Evolutionary conservation across 2,329 filamentous ascomycete genomes (phyloP), one percentile per base, ranked within the genome.

Genomic region (Verruconis gallopava): DNA sequence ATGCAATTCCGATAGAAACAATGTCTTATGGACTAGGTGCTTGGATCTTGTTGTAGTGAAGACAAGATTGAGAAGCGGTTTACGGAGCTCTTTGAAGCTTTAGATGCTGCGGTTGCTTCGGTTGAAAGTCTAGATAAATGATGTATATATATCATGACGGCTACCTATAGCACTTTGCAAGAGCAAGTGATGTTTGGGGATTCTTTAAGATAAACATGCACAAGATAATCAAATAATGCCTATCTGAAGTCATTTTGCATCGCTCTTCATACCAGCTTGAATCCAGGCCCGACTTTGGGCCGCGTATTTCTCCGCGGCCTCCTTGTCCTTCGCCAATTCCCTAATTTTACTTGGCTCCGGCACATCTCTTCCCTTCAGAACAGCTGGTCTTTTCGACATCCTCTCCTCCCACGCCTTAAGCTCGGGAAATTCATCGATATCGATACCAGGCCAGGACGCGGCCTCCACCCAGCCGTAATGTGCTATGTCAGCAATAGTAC

Each of bases 381-480:
- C 72, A 2, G 69, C 85, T 0, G 80, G 77, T 1, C 85, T 72
- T 48, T 73, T 68, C 13, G 77, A 66, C 62, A 93, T 71, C 46
- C 68, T 71, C 50, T 82, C 73, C 47, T 89, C 70, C 86, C 86
- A 94, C 28, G 75, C 75, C 54, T 85, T 76, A 47, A 94, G 57
- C 38, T 73, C 58, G 2, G 85, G 84, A 61, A 89, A 93, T 46
- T 86, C 77, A 1, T 77, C 66, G 42, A 89, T 75, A 39, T 85
- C 73, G 34, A 85, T 56, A 13, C 79, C 79, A 0, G 71, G 65
- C 67, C 79, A 75, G 13, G 65, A 62, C 1, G 73, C 66, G 2
- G 60, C 57, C 3, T 76, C 68, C 3, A 89, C 70, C 85, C 85
- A 93, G 75, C 47, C 81, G 85, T 57, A 94, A 93, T 77, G 57